phyloP scores from a whole-genome alignment of 805 yeast genomes.

The baker's yeast (Saccharomyces cerevisiae) region DNA sequence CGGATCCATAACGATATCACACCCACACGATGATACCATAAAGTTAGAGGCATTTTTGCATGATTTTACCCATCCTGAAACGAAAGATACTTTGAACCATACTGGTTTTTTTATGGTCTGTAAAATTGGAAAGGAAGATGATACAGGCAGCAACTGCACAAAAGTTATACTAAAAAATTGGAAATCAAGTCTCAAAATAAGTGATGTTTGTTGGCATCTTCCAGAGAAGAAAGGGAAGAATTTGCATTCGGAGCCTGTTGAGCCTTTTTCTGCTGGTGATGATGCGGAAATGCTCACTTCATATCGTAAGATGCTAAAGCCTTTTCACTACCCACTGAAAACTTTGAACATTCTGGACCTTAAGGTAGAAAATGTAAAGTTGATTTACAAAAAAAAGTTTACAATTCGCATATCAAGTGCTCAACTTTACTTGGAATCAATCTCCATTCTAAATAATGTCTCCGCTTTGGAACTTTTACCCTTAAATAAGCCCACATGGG shows the following conservation, averaged over 20 bases:
- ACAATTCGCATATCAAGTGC: conserved; percentile 22
- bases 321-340: conserved; percentile 4
- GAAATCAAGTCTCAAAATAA: conserved; percentile 15
- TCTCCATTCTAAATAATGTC: conserved; percentile 16
- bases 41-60: conserved; percentile 16
- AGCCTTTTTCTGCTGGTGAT: neutral
- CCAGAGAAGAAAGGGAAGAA: conserved; percentile 2
- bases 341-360: conserved; percentile 21
- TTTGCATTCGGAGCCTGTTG: neutral
- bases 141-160: conserved; percentile 1
- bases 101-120: conserved; percentile 12
- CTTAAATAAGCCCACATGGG: conserved; percentile 10
- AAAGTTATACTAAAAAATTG: conserved; percentile 10
- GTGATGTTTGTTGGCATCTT: conserved; percentile 12
- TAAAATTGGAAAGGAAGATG: conserved; percentile 3
- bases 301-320: neutral
- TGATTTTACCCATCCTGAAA: conserved; percentile 8
- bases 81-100: conserved; percentile 14
- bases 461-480: conserved; percentile 17
- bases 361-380: conserved; percentile 24
- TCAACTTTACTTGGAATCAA: conserved; percentile 20
- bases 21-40: conserved; percentile 9
- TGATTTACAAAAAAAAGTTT: conserved; percentile 10
- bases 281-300: neutral
- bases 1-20: conserved; percentile 13